Conservation (phyloP, 2,329 filamentous ascomycete species). For the Claviceps spartinae region DNA sequence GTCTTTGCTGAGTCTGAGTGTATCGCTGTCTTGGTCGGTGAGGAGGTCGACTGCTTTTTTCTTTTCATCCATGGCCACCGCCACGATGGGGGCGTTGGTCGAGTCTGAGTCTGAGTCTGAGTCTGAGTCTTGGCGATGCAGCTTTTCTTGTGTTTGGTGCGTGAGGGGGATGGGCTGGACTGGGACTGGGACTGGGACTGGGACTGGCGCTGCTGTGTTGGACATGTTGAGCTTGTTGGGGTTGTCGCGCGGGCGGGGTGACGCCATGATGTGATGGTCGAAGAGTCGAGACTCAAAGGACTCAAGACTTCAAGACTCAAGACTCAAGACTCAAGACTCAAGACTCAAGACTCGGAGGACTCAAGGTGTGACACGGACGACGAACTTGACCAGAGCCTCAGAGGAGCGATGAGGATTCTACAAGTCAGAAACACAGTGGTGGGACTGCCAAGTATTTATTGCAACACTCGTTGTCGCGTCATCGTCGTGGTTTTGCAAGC, state of each 20-base stretch:
- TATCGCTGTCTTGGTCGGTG: background rate
- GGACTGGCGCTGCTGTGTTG: background rate
- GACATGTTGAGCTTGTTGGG: background rate
- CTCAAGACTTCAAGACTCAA: no score
- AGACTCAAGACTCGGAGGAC: no score
- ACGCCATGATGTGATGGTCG: background rate
- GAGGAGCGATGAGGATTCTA: no score
- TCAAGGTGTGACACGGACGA: no score
- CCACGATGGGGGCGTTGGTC: background rate
- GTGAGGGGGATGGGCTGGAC: background rate
- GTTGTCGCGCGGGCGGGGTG: background rate
- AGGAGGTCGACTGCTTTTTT: background rate
- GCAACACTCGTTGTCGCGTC: no score
- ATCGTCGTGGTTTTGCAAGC: no score
- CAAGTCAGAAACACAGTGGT: no score
- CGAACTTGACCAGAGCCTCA: no score
- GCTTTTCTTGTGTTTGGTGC: background rate
- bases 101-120: background rate
- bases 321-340: no score
- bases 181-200: no score
- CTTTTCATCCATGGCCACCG: constrained; percentile 23
- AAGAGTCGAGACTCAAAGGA: background rate
- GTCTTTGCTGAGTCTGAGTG: constrained; percentile 1
- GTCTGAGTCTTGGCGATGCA: background rate
- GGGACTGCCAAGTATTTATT: no score